These are phyloP conservation scores for Sphaerostilbella broomeana DNA, from an alignment of 2,329 filamentous ascomycete genomes.

Conservation along the genomic window DNA sequence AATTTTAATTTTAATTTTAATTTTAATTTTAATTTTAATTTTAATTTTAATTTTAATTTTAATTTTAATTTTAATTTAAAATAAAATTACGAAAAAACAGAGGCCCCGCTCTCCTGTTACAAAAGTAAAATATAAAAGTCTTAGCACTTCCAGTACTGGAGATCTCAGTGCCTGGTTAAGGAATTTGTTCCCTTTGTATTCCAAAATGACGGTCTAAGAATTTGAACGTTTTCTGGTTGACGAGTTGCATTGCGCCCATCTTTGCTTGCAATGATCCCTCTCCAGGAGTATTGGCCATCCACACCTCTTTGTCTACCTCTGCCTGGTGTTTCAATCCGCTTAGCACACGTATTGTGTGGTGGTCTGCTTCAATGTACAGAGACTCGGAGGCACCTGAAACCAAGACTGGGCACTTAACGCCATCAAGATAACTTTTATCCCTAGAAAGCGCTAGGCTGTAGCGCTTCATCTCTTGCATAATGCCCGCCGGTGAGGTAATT, in stretches of 20 bases:
- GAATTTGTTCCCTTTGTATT: too few relatives aligned
- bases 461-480: conserved; percentile 13
- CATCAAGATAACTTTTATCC: conserved; percentile 11
- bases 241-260: conserved; percentile 12
- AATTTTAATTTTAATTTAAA: too few relatives aligned
- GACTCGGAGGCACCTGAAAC: conserved; percentile 14
- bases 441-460: neutral
- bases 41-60: too few relatives aligned
- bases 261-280: conserved; percentile 15
- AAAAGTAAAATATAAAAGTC: too few relatives aligned
- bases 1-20: too few relatives aligned
- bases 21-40: too few relatives aligned
- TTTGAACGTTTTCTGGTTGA: conserved; percentile 7
- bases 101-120: too few relatives aligned
- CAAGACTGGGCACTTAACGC: conserved; percentile 19
- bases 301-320: conserved; percentile 12
- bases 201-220: conserved; percentile 13
- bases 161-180: too few relatives aligned
- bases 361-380: conserved; percentile 12
- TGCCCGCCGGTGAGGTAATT: conserved; percentile 16
- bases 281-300: conserved; percentile 8
- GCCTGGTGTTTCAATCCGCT: conserved; percentile 4
- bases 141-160: too few relatives aligned
- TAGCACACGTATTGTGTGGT: conserved; percentile 9
- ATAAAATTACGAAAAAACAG: too few relatives aligned